A percentile compares a stretch with the other conserved stretches of the same genome.
Evolutionary conservation across 495 filamentous ascomycete genomes (phyloP).

Genomic region (Parmelia sp.): DNA sequence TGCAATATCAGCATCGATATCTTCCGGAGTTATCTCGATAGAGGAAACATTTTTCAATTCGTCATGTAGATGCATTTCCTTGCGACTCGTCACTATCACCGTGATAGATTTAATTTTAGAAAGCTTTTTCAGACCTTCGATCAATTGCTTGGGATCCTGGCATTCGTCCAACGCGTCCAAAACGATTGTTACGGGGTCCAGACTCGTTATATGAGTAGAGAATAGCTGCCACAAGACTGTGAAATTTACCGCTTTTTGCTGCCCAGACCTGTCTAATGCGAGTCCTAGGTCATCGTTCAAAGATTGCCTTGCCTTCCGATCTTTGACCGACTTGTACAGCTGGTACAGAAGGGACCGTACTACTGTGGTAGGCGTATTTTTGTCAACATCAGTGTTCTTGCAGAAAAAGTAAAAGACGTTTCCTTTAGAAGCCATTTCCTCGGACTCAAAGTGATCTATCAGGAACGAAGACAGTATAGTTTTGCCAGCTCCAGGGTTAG

Average conservation of each 20-base stretch:
- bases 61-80: background rate
- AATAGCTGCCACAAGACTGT: slow-evolving; percentile 1
- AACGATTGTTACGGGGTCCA: background rate
- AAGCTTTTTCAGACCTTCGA: background rate
- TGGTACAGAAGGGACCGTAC: slow-evolving; percentile 14
- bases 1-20: slow-evolving; percentile 10
- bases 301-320: background rate
- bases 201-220: background rate
- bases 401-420: slow-evolving; percentile 15
- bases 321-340: background rate
- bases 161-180: slow-evolving; percentile 11
- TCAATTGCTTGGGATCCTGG: background rate
- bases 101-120: background rate
- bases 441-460: background rate
- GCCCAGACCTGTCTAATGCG: slow-evolving; percentile 2
- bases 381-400: slow-evolving; percentile 10
- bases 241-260: background rate
- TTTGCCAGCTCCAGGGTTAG: slow-evolving; percentile 9
- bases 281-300: background rate
- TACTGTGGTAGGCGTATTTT: background rate
- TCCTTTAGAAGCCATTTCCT: background rate
- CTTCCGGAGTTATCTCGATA: background rate
- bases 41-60: background rate
- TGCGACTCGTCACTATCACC: slow-evolving; percentile 4
- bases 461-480: slow-evolving; percentile 17